These are phyloP conservation scores for Salvia sclarea DNA, from an alignment of 305 asterid genomes.

Conservation along the genomic window DNA sequence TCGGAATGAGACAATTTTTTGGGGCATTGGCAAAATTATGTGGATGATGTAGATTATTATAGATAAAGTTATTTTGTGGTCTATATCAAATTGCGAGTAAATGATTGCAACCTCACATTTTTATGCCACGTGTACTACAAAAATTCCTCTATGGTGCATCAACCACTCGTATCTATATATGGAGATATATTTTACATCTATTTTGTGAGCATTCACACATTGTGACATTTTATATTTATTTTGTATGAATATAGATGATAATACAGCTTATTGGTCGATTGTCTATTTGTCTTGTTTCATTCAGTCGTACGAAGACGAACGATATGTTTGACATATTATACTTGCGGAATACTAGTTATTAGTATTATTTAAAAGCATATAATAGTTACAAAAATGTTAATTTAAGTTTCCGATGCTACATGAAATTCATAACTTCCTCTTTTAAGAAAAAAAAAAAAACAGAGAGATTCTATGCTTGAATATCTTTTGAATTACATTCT, in stretches of 20 bases:
- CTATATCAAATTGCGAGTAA: conserved; percentile 14
- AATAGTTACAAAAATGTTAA: too few species aligned
- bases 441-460: too few species aligned
- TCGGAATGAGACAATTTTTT: background rate
- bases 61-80: conserved; percentile 42
- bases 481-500: too few species aligned
- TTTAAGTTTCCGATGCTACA: too few species aligned
- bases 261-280: background rate
- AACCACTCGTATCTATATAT: conserved; percentile 4
- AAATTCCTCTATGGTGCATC: background rate
- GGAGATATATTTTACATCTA: too few species aligned
- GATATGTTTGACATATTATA: background rate
- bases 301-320: background rate
- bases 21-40: conserved; percentile 21
- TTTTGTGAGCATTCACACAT: background rate
- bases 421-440: too few species aligned
- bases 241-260: too few species aligned
- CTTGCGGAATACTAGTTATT: background rate
- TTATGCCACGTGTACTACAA: conserved; percentile 35
- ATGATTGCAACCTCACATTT: conserved; percentile 31
- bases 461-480: too few species aligned
- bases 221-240: too few species aligned
- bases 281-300: background rate
- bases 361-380: too few species aligned
- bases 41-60: conserved; percentile 25